Evolutionary conservation across 2,329 filamentous ascomycete genomes (phyloP), one percentile per base, ranked within the genome.

Genomic region (Hyphodiscus sp.): DNA sequence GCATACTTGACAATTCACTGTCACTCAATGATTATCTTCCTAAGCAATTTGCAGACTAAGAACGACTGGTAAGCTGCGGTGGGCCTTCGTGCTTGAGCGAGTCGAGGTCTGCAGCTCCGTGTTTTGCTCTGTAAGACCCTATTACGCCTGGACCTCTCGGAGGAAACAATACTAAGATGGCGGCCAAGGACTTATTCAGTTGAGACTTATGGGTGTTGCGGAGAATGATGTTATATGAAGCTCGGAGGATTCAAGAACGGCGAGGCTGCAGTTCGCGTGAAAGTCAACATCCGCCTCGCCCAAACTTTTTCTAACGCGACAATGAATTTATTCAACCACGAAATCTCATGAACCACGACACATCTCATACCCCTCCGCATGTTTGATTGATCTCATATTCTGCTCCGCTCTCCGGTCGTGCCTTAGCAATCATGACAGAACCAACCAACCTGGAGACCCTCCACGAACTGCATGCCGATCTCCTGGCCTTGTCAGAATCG

Each of bases 381-480:
- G 58, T 53, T 56, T 52, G 45, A 49, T 46, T 42, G 16, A 38
- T 45, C 41, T 16, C 45, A n/a, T 41, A 18, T 45, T 26, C 23
- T 26, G 23, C 23, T 26, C 4, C 23, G n/a, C 23, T 26, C 23
- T 26, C 23, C 23, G 23, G 23, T 26, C 3, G 23, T 8, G 23
- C 23, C 23, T 26, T 8, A 26, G 52, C 47, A 56, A 56, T 54
- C 48, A 92, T 94, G 89, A 83, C 86, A 69, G 85, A 87, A 67
- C 75, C 82, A 68, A 84, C 84, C 69, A 82, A 80, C 67, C 78
- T 95, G 67, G 85, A 86, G 67, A 82, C 84, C 71, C 82, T 97
- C 65, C 85, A 91, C 74, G 85, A 83, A 70, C 83, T 99, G 64
- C 89, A 95, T 71, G 83, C 87, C 69, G 91, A 96, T 73, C 82